Conservation (phyloP, 805 yeast species). For the Saccharomyces jurei region DNA sequence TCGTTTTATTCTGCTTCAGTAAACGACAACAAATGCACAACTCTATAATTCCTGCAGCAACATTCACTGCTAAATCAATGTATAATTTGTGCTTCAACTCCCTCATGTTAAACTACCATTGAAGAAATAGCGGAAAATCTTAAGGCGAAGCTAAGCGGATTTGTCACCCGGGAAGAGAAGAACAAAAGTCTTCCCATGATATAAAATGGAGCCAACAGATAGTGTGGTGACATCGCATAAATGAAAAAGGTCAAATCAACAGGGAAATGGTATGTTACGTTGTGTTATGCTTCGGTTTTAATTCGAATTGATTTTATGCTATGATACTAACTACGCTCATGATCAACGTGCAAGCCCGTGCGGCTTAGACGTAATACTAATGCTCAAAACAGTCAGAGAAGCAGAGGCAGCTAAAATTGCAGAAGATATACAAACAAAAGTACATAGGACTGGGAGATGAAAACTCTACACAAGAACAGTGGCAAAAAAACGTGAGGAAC, state of each 20-base stretch:
- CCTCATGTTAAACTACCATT: background rate
- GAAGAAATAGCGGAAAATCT: background rate
- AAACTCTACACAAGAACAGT: constrained; percentile 61
- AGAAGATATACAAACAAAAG: constrained; percentile 48
- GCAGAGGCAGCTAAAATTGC: constrained; percentile 50
- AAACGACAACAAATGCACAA: background rate
- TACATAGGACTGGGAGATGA: constrained; percentile 73
- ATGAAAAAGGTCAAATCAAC: background rate
- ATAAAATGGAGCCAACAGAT: background rate
- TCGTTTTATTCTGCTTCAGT: background rate
- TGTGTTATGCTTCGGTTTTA: background rate
- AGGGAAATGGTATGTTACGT: background rate
- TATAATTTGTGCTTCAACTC: background rate
- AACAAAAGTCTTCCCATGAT: background rate
- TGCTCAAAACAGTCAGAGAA: constrained; percentile 46
- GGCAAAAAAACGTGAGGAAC: constrained; percentile 43
- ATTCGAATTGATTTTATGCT: background rate
- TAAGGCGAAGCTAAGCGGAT: background rate
- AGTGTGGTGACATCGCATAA: background rate
- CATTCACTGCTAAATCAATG: background rate
- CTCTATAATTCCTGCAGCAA: background rate
- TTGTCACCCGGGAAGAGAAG: background rate
- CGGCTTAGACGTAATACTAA: background rate
- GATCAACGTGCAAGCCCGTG: background rate
- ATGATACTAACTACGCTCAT: background rate